Base-by-base conservation (phyloP, 1,284 basidiomycete species). In the Trichosporon sp. region DNA sequence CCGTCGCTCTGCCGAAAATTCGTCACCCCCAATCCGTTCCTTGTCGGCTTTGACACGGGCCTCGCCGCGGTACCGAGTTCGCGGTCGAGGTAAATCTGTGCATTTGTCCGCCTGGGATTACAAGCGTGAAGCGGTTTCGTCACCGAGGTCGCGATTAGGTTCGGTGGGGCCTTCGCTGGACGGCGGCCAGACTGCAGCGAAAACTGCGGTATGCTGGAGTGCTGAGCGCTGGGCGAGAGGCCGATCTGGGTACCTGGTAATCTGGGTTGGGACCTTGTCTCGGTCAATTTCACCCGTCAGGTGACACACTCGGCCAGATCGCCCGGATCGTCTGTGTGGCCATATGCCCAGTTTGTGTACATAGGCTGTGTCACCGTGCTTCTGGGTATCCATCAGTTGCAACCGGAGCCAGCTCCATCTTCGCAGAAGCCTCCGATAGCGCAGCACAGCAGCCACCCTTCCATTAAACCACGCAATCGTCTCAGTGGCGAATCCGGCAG, bases 211-310 rank as follows among this genome's bases (percentile, higher is more conserved):
- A 46, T 46, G 43, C 43, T 16, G 16, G 14, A 43, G 10, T 11
- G 10, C 40, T 4, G 40, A 11, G 14, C 37, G 10, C 40, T 26
- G 26, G 26, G 26, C 26, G 43, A 46, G 43, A 40, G 38, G 12
- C 43, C 43, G 43, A 46, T 46, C 43, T n/a, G 16, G 2, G 16
- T n/a, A 46, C 11, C 43, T 46, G 43, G 16, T n/a, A 14, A 46
- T n/a, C 16, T 11, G 16, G 16, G 46, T 16, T 19, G 46, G 21
- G 51, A 54, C n/a, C n/a, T 26, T 54, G 51, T 54, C 51, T 54
- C 51, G 51, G 51, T 54, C 51, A 54, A 54, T 54, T 54, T 46
- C 43, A 46, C 43, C 43, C 16, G 16, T 46, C 43, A 46, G 43
- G 43, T 46, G 16, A 46, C 43, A n/a, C 16, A 46, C 43, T 5